Evolutionary conservation across 805 yeast species (phyloP).

Genomic region (Zygosaccharomyces rouxii): DNA sequence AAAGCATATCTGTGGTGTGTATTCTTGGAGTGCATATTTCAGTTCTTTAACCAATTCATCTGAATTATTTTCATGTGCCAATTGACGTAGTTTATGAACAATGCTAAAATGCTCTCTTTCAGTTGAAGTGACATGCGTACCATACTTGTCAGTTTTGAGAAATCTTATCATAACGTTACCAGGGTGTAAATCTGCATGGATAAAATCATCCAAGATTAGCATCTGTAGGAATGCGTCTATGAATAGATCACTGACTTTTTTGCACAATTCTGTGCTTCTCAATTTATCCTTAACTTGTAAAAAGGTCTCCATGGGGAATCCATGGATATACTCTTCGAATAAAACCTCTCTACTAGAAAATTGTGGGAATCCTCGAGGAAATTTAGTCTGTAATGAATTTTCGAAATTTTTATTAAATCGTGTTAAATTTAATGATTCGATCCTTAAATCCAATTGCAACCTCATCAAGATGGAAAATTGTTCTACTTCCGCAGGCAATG

Average conservation of each 20-base stretch:
- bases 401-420: constrained; percentile 69
- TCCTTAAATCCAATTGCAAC: constrained; percentile 80
- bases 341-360: constrained; percentile 67
- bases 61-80: constrained; percentile 16
- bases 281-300: constrained; percentile 42
- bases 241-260: constrained; percentile 71
- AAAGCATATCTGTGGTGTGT: constrained; percentile 80
- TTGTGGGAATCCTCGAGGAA: constrained; percentile 70
- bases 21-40: constrained; percentile 52
- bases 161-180: constrained; percentile 85
- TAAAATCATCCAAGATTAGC: constrained; percentile 89
- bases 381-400: constrained; percentile 55
- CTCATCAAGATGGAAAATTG: constrained; percentile 85
- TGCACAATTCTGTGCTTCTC: constrained; percentile 44
- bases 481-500: constrained; percentile 89
- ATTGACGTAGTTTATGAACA: constrained; percentile 16
- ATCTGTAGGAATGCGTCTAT: constrained; percentile 88
- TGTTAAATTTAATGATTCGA: constrained; percentile 78
- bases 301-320: constrained; percentile 73
- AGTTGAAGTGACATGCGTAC: constrained; percentile 28
- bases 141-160: constrained; percentile 43
- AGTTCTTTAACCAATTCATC: constrained; percentile 37
- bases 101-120: constrained; percentile 24
- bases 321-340: constrained; percentile 81
- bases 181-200: constrained; percentile 95